phyloP scores from a whole-genome alignment of 2,329 filamentous ascomycete species.

The Penicillium sp. region DNA sequence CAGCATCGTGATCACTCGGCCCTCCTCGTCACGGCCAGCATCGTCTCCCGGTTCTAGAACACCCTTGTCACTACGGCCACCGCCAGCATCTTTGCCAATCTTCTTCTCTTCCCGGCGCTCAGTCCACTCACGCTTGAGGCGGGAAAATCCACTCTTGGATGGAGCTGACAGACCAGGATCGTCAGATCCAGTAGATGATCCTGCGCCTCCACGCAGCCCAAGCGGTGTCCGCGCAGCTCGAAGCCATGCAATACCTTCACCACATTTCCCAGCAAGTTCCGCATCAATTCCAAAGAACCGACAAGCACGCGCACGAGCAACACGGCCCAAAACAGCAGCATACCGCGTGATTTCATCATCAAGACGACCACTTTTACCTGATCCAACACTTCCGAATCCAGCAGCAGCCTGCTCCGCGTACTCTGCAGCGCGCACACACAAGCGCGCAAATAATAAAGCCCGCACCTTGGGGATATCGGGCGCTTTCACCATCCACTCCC shows the following conservation, averaged over 20 bases:
- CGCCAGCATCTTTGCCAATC: conserved; percentile 64
- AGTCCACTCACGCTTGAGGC: conserved; percentile 70
- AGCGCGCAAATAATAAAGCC: conserved; percentile 79
- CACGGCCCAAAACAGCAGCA: conserved; percentile 70
- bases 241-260: conserved; percentile 84
- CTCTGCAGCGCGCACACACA: conserved; percentile 85
- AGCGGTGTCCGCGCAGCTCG: conserved; percentile 74
- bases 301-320: conserved; percentile 79
- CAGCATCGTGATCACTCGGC: conserved; percentile 80
- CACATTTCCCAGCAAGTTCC: conserved; percentile 77
- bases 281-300: conserved; percentile 89
- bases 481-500: conserved; percentile 94
- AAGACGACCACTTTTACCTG: conserved; percentile 40
- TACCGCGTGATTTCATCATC: conserved; percentile 70
- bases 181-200: conserved; percentile 5
- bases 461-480: conserved; percentile 86
- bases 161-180: background rate
- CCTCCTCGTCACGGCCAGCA: conserved; percentile 81
- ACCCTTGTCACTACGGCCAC: conserved; percentile 29
- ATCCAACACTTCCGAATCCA: conserved; percentile 44
- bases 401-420: conserved; percentile 74
- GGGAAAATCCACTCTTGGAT: conserved; percentile 40
- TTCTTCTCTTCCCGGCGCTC: conserved; percentile 78
- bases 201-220: conserved; percentile 55
- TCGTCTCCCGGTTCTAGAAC: conserved; percentile 62